Conservation (phyloP, 495 filamentous ascomycete species). For the Alectoria sarmentosa region DNA sequence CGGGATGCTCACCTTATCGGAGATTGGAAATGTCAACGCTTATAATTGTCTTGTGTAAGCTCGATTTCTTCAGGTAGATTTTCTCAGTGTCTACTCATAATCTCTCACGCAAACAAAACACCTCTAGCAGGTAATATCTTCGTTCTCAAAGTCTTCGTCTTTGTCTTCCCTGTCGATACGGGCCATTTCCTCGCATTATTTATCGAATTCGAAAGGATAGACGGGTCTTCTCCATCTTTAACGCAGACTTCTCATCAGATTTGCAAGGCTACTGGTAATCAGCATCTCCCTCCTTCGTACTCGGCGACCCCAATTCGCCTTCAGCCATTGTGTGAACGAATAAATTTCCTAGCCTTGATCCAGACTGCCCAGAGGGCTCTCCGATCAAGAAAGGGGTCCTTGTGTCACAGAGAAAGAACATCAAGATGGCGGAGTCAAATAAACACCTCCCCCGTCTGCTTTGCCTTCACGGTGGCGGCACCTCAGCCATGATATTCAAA, state of each 20-base stretch:
- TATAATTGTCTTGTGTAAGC: neutral
- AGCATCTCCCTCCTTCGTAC: neutral
- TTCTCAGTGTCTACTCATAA: neutral
- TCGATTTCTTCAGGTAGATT: neutral
- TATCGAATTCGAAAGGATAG: neutral
- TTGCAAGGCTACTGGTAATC: neutral
- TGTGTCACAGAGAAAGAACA: neutral
- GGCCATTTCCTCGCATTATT: neutral
- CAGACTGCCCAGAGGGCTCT: neutral
- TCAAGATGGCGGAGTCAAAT: neutral
- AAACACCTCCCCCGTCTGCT: slow-evolving; percentile 23
- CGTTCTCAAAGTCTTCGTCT: neutral
- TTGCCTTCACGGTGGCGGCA: slow-evolving; percentile 27
- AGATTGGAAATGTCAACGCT: neutral
- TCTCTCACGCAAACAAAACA: neutral
- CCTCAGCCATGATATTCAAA: slow-evolving; percentile 25
- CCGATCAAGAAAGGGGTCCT: neutral
- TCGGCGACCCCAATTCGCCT: neutral
- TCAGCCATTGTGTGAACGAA: neutral
- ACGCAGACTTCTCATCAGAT: neutral
- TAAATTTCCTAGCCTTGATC: neutral
- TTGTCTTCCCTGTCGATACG: neutral
- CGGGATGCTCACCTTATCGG: too few species aligned
- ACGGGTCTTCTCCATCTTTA: neutral
- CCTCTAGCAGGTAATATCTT: neutral